These are phyloP conservation scores for Citrus maxima DNA, from an alignment of 345 rosid species.

Conservation along the genomic window DNA sequence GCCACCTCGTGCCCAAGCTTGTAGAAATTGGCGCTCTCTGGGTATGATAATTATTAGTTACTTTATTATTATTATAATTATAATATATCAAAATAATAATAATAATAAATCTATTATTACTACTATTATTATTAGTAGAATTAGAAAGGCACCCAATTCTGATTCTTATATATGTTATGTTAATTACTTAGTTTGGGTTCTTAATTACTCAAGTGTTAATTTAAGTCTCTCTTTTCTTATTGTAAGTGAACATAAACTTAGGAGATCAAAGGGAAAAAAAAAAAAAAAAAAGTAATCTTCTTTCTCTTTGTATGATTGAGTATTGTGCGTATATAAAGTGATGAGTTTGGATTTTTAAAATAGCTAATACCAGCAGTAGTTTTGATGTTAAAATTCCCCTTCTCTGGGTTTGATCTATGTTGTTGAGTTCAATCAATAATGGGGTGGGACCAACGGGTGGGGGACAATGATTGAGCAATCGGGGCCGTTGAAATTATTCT, in stretches of 20 bases:
- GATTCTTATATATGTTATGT: not conserved
- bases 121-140: not conserved
- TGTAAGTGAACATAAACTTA: constrained; percentile 10
- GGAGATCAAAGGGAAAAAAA: not conserved
- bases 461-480: constrained; percentile 25
- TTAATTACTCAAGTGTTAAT: not conserved
- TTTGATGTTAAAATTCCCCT: too few relatives aligned
- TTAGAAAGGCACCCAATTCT: not conserved
- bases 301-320: not conserved
- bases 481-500: constrained; percentile 27
- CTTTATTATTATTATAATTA: not conserved
- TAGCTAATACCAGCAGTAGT: too few relatives aligned
- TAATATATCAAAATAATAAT: not conserved
- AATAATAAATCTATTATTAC: too few relatives aligned
- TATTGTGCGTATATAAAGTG: not conserved
- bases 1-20: constrained; percentile 84
- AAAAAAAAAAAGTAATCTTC: not conserved
- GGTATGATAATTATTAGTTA: constrained; percentile 36
- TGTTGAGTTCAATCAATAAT: not conserved
- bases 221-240: not conserved
- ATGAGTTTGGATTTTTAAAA: not conserved
- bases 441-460: not conserved
- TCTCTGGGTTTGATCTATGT: constrained; percentile 9
- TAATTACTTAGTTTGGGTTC: not conserved
- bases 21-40: constrained; percentile 84